A percentile compares a stretch with the other conserved stretches of the same genome.
These are phyloP conservation scores for Plasmodium vivax DNA, from an alignment of 169 alveolate species.

Conservation along the genomic window DNA sequence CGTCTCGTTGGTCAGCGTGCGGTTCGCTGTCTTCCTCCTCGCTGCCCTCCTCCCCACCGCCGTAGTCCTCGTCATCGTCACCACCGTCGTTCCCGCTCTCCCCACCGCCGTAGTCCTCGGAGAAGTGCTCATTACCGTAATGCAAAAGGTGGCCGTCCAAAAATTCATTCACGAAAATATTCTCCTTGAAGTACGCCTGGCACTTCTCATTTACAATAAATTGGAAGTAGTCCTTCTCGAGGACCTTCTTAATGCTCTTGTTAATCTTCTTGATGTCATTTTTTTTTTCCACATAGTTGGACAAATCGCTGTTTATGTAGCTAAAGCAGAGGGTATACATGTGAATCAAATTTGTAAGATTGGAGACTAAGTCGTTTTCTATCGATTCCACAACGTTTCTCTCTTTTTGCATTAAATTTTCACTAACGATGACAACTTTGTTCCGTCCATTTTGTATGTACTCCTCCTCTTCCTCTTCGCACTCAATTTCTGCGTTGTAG, in stretches of 20 bases:
- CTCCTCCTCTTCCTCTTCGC: slow-evolving; percentile 28
- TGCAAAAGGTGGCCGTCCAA: slow-evolving; percentile 7
- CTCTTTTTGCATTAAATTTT: slow-evolving; percentile 45
- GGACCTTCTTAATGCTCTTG: slow-evolving; percentile 11
- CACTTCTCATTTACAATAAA: slow-evolving; percentile 53
- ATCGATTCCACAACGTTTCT: slow-evolving; percentile 36
- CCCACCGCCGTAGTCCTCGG: not conserved
- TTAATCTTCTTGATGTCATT: slow-evolving; percentile 28
- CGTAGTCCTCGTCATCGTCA: not conserved
- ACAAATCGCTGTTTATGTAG: slow-evolving; percentile 55
- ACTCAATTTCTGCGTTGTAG: slow-evolving; percentile 50
- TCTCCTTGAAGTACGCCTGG: slow-evolving; percentile 22
- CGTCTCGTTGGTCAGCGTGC: not conserved
- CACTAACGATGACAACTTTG: slow-evolving; percentile 25
- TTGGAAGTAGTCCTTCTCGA: slow-evolving; percentile 49
- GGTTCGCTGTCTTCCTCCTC: not conserved
- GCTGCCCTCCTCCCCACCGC: not conserved
- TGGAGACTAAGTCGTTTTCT: slow-evolving; percentile 33
- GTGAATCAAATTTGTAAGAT: slow-evolving; percentile 40
- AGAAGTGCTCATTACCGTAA: not conserved
- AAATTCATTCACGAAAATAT: slow-evolving; percentile 8
- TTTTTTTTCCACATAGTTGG: slow-evolving; percentile 44
- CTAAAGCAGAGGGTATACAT: slow-evolving; percentile 65
- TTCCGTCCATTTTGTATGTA: slow-evolving; percentile 26
- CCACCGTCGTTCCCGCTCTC: not conserved